Percentiles rank a stretch among this genome's conserved stretches.
Conservation (phyloP, 805 yeast genomes). For the Yueomyces sp. region DNA sequence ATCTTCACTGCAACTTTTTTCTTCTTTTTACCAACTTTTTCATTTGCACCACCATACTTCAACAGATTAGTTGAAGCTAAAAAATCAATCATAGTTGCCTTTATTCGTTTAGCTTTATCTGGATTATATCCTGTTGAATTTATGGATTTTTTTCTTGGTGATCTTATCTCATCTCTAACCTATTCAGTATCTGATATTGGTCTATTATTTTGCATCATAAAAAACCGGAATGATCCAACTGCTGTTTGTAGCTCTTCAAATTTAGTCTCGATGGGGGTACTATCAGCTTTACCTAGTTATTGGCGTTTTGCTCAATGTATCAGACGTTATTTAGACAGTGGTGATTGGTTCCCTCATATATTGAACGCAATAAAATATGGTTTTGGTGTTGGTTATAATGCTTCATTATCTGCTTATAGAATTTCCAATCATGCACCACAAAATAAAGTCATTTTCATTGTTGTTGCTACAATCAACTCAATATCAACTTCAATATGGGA, state of each 20-base stretch:
- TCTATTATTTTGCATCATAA: conserved; percentile 71
- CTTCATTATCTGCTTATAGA: conserved; percentile 65
- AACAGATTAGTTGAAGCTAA: conserved; percentile 40
- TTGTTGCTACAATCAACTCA: conserved; percentile 65
- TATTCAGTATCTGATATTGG: conserved; percentile 79
- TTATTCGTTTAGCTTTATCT: conserved; percentile 61
- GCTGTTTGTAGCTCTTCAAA: conserved; percentile 59
- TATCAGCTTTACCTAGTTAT: conserved; percentile 71
- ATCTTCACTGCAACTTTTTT: conserved; percentile 7
- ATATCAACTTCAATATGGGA: conserved; percentile 71
- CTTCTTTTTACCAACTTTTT: conserved; percentile 8
- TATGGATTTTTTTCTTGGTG: conserved; percentile 87
- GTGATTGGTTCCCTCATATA: conserved; percentile 92
- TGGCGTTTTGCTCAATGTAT: conserved; percentile 88
- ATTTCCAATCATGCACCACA: conserved; percentile 17
- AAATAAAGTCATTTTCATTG: conserved; percentile 47
- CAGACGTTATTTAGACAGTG: conserved; percentile 84
- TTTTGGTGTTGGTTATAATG: conserved; percentile 53
- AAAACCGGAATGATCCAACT: conserved; percentile 34
- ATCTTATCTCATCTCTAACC: conserved; percentile 76
- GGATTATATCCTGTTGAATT: conserved; percentile 94
- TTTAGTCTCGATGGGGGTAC: conserved; percentile 71
- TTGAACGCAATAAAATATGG: conserved; percentile 76
- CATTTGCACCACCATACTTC: conserved; percentile 19
- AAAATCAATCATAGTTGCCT: conserved; percentile 60